These are phyloP conservation scores for Curvularia spicifera DNA, from an alignment of 2,329 filamentous ascomycete species.

Conservation along the genomic window DNA sequence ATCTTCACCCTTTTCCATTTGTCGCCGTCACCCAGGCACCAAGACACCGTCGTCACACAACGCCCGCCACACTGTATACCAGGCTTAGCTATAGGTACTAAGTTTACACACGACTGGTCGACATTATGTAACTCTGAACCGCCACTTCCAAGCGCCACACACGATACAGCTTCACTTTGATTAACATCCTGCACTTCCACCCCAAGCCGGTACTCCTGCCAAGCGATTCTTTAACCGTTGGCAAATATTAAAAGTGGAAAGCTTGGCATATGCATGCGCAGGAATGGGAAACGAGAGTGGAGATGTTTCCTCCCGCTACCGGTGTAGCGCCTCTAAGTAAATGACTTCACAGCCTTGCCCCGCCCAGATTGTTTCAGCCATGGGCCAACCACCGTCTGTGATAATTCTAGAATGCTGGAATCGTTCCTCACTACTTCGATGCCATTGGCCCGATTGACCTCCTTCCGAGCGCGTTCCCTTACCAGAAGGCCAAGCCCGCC, in stretches of 20 bases:
- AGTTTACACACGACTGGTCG: not conserved
- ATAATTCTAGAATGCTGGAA: not conserved
- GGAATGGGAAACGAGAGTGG: slow-evolving; percentile 12
- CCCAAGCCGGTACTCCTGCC: slow-evolving; percentile 16
- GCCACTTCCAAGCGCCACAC: slow-evolving; percentile 15
- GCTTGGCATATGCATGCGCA: slow-evolving; percentile 22
- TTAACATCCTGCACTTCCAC: slow-evolving; percentile 17
- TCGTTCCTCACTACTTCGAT: not conserved
- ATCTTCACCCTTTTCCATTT: slow-evolving; percentile 17
- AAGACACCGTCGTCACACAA: not conserved
- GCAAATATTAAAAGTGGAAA: slow-evolving; percentile 23
- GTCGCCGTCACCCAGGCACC: not conserved
- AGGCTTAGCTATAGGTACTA: not conserved
- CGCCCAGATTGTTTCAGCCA: slow-evolving; percentile 28
- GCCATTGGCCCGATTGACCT: slow-evolving; percentile 1
- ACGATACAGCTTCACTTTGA: slow-evolving; percentile 18
- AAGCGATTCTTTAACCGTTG: slow-evolving; percentile 29
- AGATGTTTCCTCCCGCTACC: slow-evolving; percentile 14
- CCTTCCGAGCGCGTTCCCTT: slow-evolving; percentile 5
- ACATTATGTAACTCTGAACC: slow-evolving; percentile 1
- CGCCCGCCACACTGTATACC: not conserved
- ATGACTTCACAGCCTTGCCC: slow-evolving; percentile 29
- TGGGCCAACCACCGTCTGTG: slow-evolving; percentile 20
- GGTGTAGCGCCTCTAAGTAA: slow-evolving; percentile 25
- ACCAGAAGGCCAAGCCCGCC: slow-evolving; percentile 23